Conservation (phyloP, 345 rosid genomes). For the Gossypium longicalyx region DNA sequence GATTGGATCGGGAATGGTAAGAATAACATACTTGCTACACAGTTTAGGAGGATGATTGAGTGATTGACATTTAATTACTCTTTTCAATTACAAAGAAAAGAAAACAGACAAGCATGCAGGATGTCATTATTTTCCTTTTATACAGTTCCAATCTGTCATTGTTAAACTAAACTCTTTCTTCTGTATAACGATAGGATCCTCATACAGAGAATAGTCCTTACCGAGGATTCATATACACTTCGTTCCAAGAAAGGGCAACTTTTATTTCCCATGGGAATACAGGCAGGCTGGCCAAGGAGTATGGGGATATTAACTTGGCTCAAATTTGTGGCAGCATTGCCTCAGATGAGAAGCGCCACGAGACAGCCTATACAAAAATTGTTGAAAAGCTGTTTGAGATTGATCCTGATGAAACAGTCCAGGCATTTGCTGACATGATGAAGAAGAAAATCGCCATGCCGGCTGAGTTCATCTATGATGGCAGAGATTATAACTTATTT, state of each 20-base stretch:
- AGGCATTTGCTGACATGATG: conserved; percentile 90
- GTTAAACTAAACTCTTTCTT: not conserved
- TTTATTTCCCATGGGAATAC: conserved; percentile 92
- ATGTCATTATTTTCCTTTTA: not conserved
- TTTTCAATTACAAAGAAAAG: not conserved
- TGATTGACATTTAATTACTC: not conserved
- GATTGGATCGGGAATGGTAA: conserved; percentile 73
- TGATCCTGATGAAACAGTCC: conserved; percentile 72
- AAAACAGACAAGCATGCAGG: not conserved
- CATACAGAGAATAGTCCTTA: conserved; percentile 77
- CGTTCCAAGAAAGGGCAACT: conserved; percentile 97
- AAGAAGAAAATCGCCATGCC: conserved; percentile 94
- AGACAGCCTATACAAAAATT: conserved; percentile 84
- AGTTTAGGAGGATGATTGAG: not conserved
- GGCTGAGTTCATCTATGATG: conserved; percentile 84
- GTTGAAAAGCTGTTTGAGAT: conserved; percentile 81
- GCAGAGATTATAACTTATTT: conserved; percentile 59
- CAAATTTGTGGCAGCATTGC: conserved; percentile 88
- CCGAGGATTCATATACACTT: conserved; percentile 79
- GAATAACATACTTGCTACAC: conserved; percentile 18
- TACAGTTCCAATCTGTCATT: not conserved
- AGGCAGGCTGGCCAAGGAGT: conserved; percentile 78
- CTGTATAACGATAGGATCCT: conserved; percentile 49
- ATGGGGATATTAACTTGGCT: conserved; percentile 71
- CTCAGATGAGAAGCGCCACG: conserved; percentile 89